Evolutionary conservation across 2,329 filamentous ascomycete genomes (phyloP), one percentile per base, ranked within the genome.

Genomic region (Colletotrichum viniferum): DNA sequence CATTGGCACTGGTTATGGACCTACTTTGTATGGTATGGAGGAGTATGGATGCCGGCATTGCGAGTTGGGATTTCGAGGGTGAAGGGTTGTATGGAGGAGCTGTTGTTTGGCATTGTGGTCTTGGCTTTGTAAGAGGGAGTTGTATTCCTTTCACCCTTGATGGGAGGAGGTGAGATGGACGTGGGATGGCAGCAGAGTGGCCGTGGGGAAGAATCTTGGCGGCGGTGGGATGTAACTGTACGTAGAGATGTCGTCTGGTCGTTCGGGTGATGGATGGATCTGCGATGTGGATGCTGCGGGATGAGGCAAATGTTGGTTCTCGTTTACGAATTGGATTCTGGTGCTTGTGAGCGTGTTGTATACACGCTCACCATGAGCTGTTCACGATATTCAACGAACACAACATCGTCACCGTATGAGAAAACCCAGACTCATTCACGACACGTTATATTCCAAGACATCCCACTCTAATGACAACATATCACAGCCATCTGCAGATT

Each of bases 261-360:
- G 32, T 30, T 64, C 32, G 34, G 61, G 32, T 28, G 61, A 64
- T 16, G n/a, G 61, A 21, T 34, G 61, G 34, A 65, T 30, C 36
- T 52, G 63, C 26, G 26, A 55, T 30, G 30, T 66, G 36, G 63
- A 28, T 32, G 63, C 18, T 32, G 63, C 26, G n/a, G 38, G 63
- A 43, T 66, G 38, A 21, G 58, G 38, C 38, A n/a, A 43, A 43
- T 10, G 8, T 10, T 43, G 38, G 5, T 10, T 3, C 10, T 43
- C 3, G 8, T 43, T 18, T 9, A 4, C 36, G 36, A 18, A 38
- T 18, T 38, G 10, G 18, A 43, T 43, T 43, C 38, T 43, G 38
- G 18, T n/a, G 38, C 18, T 43, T 43, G 38, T 43, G 38, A 43
- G 18, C 5, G 2, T 43, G 2, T 43, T 43, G 18, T n/a, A 43